Evolutionary conservation across 345 rosid genomes (phyloP).

Genomic region (Boechera divaricarpa): DNA sequence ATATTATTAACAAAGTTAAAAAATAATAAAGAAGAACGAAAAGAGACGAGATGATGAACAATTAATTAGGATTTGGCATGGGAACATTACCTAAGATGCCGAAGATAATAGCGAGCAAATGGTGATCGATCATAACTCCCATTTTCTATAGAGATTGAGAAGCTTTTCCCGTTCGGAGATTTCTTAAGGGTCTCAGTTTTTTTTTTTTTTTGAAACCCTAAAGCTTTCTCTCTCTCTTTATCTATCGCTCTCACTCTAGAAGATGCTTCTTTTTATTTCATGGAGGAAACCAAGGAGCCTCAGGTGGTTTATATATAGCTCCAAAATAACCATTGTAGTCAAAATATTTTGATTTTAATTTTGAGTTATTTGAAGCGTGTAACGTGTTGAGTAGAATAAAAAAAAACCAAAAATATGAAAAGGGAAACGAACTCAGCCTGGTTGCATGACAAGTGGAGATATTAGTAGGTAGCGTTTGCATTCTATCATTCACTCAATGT

Average conservation of each 20-base stretch:
- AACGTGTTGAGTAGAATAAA: slow-evolving; percentile 34
- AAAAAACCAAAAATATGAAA: slow-evolving; percentile 20
- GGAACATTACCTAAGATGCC: slow-evolving; percentile 73
- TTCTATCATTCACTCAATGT: slow-evolving; percentile 45
- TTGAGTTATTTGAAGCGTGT: slow-evolving; percentile 37
- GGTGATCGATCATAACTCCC: slow-evolving; percentile 50
- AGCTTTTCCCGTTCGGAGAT: slow-evolving; percentile 21
- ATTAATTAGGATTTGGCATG: background rate
- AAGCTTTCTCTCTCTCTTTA: slow-evolving; percentile 34
- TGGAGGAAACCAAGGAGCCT: slow-evolving; percentile 39
- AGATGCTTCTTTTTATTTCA: slow-evolving; percentile 28
- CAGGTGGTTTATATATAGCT: slow-evolving; percentile 48
- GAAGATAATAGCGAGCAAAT: slow-evolving; percentile 51
- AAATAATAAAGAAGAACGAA: background rate
- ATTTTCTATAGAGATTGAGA: slow-evolving; percentile 36
- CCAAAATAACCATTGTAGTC: slow-evolving; percentile 39
- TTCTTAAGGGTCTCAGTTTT: slow-evolving; percentile 35
- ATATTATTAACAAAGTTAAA: slow-evolving; percentile 14
- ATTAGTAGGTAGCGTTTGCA: slow-evolving; percentile 64
- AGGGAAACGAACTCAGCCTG: slow-evolving; percentile 51
- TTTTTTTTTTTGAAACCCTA: slow-evolving; percentile 43
- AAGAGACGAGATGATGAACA: slow-evolving; percentile 4
- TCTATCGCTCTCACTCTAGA: slow-evolving; percentile 1
- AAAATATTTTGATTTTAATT: slow-evolving; percentile 20
- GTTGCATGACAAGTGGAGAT: slow-evolving; percentile 78